Evolutionary conservation across 257 asterid genomes (phyloP), one percentile per base, ranked within the genome.

Genomic region (Jasminum sambac): DNA sequence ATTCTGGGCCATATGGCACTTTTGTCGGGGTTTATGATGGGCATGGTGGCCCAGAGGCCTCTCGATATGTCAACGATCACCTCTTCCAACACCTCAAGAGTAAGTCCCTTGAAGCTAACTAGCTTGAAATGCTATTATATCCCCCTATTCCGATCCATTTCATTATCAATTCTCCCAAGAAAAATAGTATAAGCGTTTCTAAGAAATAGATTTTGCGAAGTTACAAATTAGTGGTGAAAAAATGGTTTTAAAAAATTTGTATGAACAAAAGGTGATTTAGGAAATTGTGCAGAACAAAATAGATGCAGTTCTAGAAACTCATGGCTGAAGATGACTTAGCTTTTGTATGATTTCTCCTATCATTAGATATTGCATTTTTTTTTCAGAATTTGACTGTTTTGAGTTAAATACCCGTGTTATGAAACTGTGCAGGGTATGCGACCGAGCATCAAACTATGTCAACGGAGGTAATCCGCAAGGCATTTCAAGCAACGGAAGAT

Each of bases 21-120:
- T 84, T 84, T 43, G 71, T 84, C 8, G 89, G 89, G 68, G 52
- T 84, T 73, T 84, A 84, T 72, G 89, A 84, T 77, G 89, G 89
- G 17, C 89, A 84, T 36, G 86, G 89, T 6, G 89, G 86, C 37
- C 89, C 89, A 7, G 86, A 84, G 80, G 82, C 89, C 2, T 80
- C 89, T 36, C 79, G 85, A 46, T 84, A 74, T 73, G 80, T 84
- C 79, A 84, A 84, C 61, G 81, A 84, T 5, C 83, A 84, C 68
- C 81, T 84, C 65, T 84, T 79, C 72, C 83, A 79, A 64, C 78
- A 84, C 72, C 83, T 84, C 77, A 79, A 84, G 73, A 81, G 89
- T 84, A 78, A 69, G 89, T 63, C 52, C 36, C 57, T 68, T 26
- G 16, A 41, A 19, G 62, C 52, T 63, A 14, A 34, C 23, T 1